Conservation (phyloP, 805 yeast species). For the Ogataea sp. region DNA sequence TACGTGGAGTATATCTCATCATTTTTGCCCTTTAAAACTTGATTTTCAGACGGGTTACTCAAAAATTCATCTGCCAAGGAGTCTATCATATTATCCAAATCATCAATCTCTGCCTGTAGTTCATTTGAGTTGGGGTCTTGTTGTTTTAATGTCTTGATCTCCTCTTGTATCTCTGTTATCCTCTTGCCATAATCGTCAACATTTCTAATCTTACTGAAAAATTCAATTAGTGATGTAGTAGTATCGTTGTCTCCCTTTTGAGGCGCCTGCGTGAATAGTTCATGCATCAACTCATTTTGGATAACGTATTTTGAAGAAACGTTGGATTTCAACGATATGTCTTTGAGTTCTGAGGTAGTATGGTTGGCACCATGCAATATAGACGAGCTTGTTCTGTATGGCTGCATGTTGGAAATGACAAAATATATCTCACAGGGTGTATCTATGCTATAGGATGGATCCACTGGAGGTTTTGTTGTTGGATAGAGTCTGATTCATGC, state of each 20-base stretch:
- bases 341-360: conserved; percentile 6
- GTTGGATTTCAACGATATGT: conserved; percentile 25
- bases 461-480: too few relatives aligned
- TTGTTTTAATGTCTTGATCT: too few relatives aligned
- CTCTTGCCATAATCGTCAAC: too few relatives aligned
- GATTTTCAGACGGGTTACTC: too few relatives aligned
- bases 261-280: too few relatives aligned
- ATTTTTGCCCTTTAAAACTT: conserved; percentile 4
- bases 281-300: conserved; percentile 22
- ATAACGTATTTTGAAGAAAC: conserved; percentile 25
- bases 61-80: conserved; percentile 14
- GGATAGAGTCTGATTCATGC: too few relatives aligned
- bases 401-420: neutral
- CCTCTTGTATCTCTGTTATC: too few relatives aligned
- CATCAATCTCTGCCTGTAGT: conserved; percentile 6
- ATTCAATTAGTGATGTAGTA: too few relatives aligned
- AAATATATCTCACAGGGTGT: too few relatives aligned
- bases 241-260: too few relatives aligned
- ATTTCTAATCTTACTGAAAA: too few relatives aligned
- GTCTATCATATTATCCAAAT: conserved; percentile 7
- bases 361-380: neutral
- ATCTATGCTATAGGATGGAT: too few relatives aligned
- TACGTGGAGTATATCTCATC: conserved; percentile 13
- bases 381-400: conserved; percentile 1
- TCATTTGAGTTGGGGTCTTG: neutral